Evolutionary conservation across 129 eudicot genomes (phyloP), one percentile per base, ranked within the genome.

Genomic region (Solidago caesia): DNA sequence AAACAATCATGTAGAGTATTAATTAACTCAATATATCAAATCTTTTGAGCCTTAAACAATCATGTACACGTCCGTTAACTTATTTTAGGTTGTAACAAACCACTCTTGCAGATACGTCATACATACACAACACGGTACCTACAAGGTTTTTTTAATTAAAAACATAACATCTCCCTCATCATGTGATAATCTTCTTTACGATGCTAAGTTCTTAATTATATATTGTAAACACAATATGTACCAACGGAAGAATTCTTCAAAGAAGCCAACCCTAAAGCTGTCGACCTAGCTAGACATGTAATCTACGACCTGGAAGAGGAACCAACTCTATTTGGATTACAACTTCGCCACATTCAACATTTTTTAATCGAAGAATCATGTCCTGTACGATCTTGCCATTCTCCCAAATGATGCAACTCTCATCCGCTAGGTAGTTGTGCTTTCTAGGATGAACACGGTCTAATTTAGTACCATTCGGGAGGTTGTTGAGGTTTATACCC

Each of bases 321-420:
- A 88, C 70, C 86, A 86, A 75, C 75, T 88, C 90, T 41, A 88
- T 80, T 56, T 83, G 88, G 21, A 88, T 43, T 6, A 80, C 83
- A 43, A 88, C 81, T 69, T 85, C 83, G 16, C 93, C 93, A 2
- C 82, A 74, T 67, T 88, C 93, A 4, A 83, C 90, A 0, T 85
- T 64, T 56, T 68, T 77, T 46, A 88, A 52, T 53, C 82, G 75
- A 52, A 88, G 85, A 41, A 69, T 15, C 90, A 88, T 83, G 51
- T 85, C 90, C 70, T 88, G 93, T 12, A 81, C 66, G n/a, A 88
- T 44, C 45, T 63, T 83, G 2, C 90, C 92, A 29, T 80, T 78
- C 55, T 77, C 85, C 85, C 88, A 88, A 57, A 73, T 41, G 11
- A 88, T 75, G 9, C 72, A 48, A 55, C 86, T 85, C 80, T 78